Evolutionary conservation across 768 basidiomycete species (phyloP), one percentile per base, ranked within the genome.

Genomic region (Rhizopogon sp.): DNA sequence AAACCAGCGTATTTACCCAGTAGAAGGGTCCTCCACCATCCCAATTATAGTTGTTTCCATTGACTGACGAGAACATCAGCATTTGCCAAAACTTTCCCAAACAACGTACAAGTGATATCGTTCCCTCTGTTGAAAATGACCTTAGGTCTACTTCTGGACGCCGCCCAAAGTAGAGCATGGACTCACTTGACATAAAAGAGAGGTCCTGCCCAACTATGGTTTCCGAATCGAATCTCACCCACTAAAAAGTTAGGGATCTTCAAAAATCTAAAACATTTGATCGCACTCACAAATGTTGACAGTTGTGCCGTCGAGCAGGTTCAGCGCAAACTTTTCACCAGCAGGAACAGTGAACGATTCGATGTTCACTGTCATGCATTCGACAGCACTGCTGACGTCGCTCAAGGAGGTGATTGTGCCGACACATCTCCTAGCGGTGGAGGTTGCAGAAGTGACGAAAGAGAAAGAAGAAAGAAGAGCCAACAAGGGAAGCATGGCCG

Each of bases 151-250:
- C 17, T 49, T 49, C 20, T 25, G 33, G 4, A 22, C 22, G 20
- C 1, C 35, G 22, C 14, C 22, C 14, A 8, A 37, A 35, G 14
- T 25, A 45, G 2, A 13, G 49, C 37, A 22, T 40, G 8, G 13
- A 62, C 68, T 42, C 57, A 82, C 81, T 60, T 76, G 60, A 85
- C 63, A 33, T 72, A 65, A 63, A 85, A 82, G 40, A 84, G 68
- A 11, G 80, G 83, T 11, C 82, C 83, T 0, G 62, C 68, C 82
- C 82, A 83, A 40, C 62, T 76, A 52, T 62, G 8, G 46, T 77
- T 78, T 6, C 77, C 83, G 62, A 88, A 87, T 22, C 65, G 59
- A 43, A 87, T 74, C 33, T 86, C 77, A 16, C 85, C 85, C 57
- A 74, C 81, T 85, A 31, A n/a, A 40, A 28, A 51, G 39, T 56